Evolutionary conservation across 2,329 filamentous ascomycete species (phyloP).

Genomic region (Macrophomina phaseolina): DNA sequence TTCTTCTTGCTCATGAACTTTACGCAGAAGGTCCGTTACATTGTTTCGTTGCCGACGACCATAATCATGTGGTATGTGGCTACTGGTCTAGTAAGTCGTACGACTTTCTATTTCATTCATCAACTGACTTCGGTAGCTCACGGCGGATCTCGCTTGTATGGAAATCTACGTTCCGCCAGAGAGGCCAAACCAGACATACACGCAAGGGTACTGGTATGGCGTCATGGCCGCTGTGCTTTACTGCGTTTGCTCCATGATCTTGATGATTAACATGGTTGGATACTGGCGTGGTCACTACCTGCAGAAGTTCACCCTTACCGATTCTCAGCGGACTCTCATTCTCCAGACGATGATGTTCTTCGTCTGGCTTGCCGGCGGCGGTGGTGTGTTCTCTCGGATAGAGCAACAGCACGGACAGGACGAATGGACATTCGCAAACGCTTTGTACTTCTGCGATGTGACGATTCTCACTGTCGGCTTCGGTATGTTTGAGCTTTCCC

Average conservation of each 20-base stretch:
- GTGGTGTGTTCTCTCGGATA: slow-evolving; percentile 73
- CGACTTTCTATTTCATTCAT: background rate
- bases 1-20: slow-evolving; percentile 86
- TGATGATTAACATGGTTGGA: slow-evolving; percentile 80
- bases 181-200: slow-evolving; percentile 62
- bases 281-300: slow-evolving; percentile 76
- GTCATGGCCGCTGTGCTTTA: slow-evolving; percentile 81
- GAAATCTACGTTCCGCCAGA: slow-evolving; percentile 63
- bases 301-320: slow-evolving; percentile 77
- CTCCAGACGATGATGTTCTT: slow-evolving; percentile 88
- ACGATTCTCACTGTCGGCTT: slow-evolving; percentile 50
- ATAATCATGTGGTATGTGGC: slow-evolving; percentile 78
- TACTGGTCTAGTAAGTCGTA: slow-evolving; percentile 60
- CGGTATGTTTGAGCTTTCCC: background rate
- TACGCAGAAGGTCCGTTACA: slow-evolving; percentile 78
- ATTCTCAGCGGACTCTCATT: slow-evolving; percentile 85
- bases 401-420: slow-evolving; percentile 54
- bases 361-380: slow-evolving; percentile 79
- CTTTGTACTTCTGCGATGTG: slow-evolving; percentile 55
- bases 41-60: slow-evolving; percentile 80
- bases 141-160: slow-evolving; percentile 70
- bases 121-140: slow-evolving; percentile 53
- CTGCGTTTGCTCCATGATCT: slow-evolving; percentile 75
- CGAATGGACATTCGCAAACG: slow-evolving; percentile 76
- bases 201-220: slow-evolving; percentile 87